Evolutionary conservation across 129 eudicot species (phyloP).

Genomic region (Heracleum sosnowskyi): DNA sequence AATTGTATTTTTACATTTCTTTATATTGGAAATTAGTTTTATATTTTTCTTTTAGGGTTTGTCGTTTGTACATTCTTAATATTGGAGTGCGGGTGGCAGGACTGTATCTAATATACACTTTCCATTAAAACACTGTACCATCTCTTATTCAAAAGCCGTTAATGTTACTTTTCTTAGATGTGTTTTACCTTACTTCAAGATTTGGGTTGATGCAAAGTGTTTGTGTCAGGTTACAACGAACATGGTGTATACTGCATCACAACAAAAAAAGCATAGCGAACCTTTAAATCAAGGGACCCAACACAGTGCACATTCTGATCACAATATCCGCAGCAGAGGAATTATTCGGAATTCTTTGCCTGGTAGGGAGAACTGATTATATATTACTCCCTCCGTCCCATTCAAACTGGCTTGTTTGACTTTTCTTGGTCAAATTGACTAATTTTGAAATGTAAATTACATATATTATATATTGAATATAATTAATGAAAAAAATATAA

Average conservation of each 20-base stretch:
- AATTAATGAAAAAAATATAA: too few species aligned
- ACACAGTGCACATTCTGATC: constrained; percentile 35
- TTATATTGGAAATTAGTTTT: background rate
- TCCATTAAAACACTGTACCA: background rate
- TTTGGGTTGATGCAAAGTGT: background rate
- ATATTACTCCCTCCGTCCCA: too few species aligned
- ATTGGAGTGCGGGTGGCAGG: background rate
- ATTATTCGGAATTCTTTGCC: constrained; percentile 34
- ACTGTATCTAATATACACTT: background rate
- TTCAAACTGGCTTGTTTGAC: too few species aligned
- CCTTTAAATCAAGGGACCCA: constrained; percentile 32
- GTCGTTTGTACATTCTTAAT: background rate
- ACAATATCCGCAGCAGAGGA: constrained; percentile 50
- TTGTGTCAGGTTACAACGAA: constrained; percentile 36
- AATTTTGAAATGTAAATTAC: too few species aligned
- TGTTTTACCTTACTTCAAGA: background rate
- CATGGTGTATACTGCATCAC: constrained; percentile 21
- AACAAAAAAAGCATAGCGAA: constrained; percentile 15
- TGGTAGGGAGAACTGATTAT: constrained; percentile 33
- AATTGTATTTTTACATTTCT: background rate
- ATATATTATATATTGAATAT: too few species aligned
- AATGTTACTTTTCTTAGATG: background rate
- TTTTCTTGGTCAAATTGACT: too few species aligned
- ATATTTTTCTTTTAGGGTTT: background rate
- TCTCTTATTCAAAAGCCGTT: background rate